Percentiles rank a stretch among this genome's conserved stretches.
phyloP scores from a whole-genome alignment of 164 flowering plant species.

The Aristolochia fimbriata region DNA sequence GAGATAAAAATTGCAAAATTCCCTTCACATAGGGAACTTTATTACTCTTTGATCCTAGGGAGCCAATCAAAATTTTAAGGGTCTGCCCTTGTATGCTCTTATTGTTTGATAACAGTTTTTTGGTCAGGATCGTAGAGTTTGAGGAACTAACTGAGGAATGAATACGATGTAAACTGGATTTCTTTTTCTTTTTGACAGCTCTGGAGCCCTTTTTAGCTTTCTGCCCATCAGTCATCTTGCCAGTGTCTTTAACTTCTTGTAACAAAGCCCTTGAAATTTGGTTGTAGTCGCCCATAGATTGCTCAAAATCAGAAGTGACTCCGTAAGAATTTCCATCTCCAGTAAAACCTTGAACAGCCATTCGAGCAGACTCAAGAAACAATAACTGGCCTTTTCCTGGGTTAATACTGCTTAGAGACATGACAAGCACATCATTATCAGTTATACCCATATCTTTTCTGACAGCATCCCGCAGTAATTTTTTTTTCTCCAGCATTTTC shows the following conservation, averaged over 20 bases:
- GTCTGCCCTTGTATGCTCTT: constrained; percentile 19
- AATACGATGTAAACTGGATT: constrained; percentile 1
- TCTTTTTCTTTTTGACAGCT: constrained; percentile 9
- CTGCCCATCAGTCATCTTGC: constrained; percentile 9
- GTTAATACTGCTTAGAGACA: constrained; percentile 88
- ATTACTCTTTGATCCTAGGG: constrained; percentile 94
- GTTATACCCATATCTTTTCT: constrained; percentile 84
- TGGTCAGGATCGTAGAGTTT: constrained; percentile 8
- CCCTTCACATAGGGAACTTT: constrained; percentile 72
- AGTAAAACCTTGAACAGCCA: constrained; percentile 24
- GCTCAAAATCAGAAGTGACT: constrained; percentile 9
- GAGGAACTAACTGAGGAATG: not conserved
- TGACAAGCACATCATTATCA: constrained; percentile 73
- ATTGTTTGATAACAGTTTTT: constrained; percentile 22
- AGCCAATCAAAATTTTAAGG: constrained; percentile 81
- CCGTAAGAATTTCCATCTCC: constrained; percentile 6
- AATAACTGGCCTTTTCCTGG: constrained; percentile 86
- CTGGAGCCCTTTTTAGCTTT: constrained; percentile 8
- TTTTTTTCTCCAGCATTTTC: constrained; percentile 67
- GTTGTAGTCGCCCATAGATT: constrained; percentile 17
- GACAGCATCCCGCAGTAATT: constrained; percentile 50
- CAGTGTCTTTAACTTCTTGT: constrained; percentile 18
- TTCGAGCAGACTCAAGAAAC: constrained; percentile 68
- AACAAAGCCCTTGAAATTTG: constrained; percentile 39
- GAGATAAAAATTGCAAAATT: constrained; percentile 48